Conservation (phyloP, 2,329 filamentous ascomycete genomes). For the Aspergillus quadricinctus region DNA sequence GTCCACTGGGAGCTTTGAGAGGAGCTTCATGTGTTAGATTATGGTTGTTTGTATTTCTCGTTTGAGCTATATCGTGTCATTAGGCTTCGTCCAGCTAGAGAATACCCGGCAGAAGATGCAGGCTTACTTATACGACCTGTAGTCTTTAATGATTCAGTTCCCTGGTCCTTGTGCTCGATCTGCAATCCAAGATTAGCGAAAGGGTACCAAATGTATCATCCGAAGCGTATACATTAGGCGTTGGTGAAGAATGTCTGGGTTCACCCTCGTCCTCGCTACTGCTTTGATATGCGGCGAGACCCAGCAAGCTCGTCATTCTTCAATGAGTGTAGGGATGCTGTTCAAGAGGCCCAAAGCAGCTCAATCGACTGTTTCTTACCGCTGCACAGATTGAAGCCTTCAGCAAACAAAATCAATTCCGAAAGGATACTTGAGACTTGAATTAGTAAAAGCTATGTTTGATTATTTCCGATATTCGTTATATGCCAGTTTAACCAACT, state of each 20-base stretch:
- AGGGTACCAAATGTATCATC: neutral
- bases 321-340: neutral
- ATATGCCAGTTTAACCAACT: neutral
- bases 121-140: constrained; percentile 6
- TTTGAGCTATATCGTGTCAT: constrained; percentile 3
- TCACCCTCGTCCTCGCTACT: constrained; percentile 43
- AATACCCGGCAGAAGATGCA: neutral
- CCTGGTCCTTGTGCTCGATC: constrained; percentile 4
- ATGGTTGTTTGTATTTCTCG: neutral
- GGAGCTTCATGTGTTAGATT: neutral
- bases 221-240: constrained; percentile 20
- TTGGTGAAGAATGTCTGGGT: constrained; percentile 8
- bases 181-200: constrained; percentile 9
- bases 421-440: neutral
- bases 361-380: neutral
- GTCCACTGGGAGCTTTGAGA: constrained; percentile 19
- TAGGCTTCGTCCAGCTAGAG: neutral
- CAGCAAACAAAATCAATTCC: neutral
- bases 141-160: constrained; percentile 1
- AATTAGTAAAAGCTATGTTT: neutral
- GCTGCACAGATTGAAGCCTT: constrained; percentile 2
- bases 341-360: neutral
- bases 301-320: constrained; percentile 30
- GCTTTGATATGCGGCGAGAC: constrained; percentile 41
- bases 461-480: neutral